Conservation (phyloP, 2,329 filamentous ascomycete species). For the Chaetothyriales sp. region DNA sequence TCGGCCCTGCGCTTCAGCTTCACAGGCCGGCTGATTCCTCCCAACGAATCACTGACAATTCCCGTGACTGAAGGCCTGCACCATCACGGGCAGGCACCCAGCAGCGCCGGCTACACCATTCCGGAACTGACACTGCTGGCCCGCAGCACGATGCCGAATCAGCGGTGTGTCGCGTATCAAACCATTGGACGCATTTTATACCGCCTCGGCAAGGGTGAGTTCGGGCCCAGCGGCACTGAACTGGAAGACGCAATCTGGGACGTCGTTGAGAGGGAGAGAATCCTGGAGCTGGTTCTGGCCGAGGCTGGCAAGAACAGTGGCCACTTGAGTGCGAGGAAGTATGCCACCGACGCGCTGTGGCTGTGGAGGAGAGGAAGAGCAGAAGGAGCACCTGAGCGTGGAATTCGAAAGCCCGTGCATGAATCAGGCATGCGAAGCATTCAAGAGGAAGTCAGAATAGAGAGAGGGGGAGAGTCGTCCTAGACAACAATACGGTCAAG, state of each 20-base stretch:
- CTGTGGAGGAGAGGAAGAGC: conserved; percentile 55
- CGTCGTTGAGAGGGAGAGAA: conserved; percentile 59
- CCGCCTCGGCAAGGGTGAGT: conserved; percentile 61
- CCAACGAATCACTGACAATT: conserved; percentile 57
- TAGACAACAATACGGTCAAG: too few relatives aligned
- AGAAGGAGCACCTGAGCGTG: conserved; percentile 25
- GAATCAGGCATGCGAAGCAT: neutral
- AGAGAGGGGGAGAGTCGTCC: too few relatives aligned
- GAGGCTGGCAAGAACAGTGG: conserved; percentile 56
- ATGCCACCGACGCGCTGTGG: conserved; percentile 84
- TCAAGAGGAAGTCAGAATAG: neutral
- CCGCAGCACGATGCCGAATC: conserved; percentile 67
- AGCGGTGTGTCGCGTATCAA: conserved; percentile 84
- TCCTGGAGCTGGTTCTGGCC: conserved; percentile 62
- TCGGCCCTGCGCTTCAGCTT: conserved; percentile 82
- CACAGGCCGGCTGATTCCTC: conserved; percentile 63
- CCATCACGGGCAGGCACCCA: conserved; percentile 83
- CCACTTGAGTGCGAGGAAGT: conserved; percentile 68
- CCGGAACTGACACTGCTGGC: conserved; percentile 70
- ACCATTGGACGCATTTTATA: conserved; percentile 77
- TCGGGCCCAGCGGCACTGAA: conserved; percentile 42
- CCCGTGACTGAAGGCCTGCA: conserved; percentile 71
- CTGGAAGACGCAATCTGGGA: conserved; percentile 72
- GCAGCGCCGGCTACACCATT: conserved; percentile 88
- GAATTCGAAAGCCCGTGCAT: conserved; percentile 25